Percentiles rank a stretch among this genome's conserved stretches.
These are phyloP conservation scores for Russula dissimulans DNA, from an alignment of 768 basidiomycete species.

Conservation along the genomic window DNA sequence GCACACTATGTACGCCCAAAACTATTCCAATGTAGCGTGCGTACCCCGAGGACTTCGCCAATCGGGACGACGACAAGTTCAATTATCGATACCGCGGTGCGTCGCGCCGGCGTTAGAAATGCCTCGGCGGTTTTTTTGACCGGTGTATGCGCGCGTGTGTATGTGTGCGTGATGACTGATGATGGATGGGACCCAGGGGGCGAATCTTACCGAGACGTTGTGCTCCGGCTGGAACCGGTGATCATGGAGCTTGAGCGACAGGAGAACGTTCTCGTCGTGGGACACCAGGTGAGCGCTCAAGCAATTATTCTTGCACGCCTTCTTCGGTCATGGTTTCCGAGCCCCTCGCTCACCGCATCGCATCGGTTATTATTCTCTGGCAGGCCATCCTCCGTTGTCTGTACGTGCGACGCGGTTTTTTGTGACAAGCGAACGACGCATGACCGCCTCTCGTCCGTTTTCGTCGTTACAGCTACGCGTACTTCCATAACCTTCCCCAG, in stretches of 20 bases:
- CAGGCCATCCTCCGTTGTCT: slow-evolving; percentile 74
- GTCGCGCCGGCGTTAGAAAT: background rate
- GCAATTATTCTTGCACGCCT: background rate
- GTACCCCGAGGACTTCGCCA: slow-evolving; percentile 97
- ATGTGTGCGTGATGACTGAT: too few species aligned
- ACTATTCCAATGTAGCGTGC: slow-evolving; percentile 44
- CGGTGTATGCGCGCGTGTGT: too few species aligned
- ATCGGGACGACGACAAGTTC: slow-evolving; percentile 98
- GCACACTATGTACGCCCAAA: too few species aligned
- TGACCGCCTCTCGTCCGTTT: background rate
- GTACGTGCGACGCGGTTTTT: slow-evolving; percentile 31
- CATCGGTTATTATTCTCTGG: background rate
- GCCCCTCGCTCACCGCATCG: too few species aligned
- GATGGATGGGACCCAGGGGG: slow-evolving; percentile 38
- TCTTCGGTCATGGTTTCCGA: background rate
- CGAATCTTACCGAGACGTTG: slow-evolving; percentile 97
- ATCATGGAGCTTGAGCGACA: slow-evolving; percentile 99
- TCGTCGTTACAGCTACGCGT: slow-evolving; percentile 64
- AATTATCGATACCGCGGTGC: slow-evolving; percentile 90
- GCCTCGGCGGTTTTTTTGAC: background rate
- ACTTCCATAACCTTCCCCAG: slow-evolving; percentile 89
- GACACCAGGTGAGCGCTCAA: slow-evolving; percentile 62
- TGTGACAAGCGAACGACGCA: background rate
- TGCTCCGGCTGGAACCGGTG: slow-evolving; percentile 88
- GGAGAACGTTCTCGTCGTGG: slow-evolving; percentile 93